These are phyloP conservation scores for Sclerotinia sclerotiorum DNA, from an alignment of 2,329 filamentous ascomycete species.

Conservation along the genomic window DNA sequence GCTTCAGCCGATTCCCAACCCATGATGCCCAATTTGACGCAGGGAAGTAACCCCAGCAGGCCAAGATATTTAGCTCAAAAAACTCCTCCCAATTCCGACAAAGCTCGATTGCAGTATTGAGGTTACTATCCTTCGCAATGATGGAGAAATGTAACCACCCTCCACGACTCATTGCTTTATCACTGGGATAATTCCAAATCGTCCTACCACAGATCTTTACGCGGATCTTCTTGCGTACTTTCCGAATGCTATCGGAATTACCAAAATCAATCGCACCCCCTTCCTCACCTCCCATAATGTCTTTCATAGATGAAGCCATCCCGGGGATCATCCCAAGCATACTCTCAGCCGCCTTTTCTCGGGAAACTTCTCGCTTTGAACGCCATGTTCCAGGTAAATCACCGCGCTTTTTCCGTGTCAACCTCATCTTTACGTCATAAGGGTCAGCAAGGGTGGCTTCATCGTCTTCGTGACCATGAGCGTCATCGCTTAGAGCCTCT, in stretches of 20 bases:
- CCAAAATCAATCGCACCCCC: constrained; percentile 40
- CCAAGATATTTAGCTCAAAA: constrained; percentile 49
- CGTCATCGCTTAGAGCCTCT: constrained; percentile 30
- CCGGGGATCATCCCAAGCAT: constrained; percentile 23
- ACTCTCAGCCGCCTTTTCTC: constrained; percentile 29
- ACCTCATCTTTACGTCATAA: constrained; percentile 13
- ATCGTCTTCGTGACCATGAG: background rate
- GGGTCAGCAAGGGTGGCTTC: constrained; percentile 18
- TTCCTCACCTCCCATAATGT: constrained; percentile 25
- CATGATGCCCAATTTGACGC: constrained; percentile 48
- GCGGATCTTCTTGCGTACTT: constrained; percentile 42
- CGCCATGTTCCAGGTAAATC: constrained; percentile 36
- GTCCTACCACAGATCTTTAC: constrained; percentile 49
- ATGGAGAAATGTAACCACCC: constrained; percentile 54
- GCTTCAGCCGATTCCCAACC: constrained; percentile 43
- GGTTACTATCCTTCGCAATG: constrained; percentile 49
- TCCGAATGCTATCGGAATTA: constrained; percentile 40
- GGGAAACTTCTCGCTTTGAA: constrained; percentile 32
- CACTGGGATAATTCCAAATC: constrained; percentile 53
- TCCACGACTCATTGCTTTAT: constrained; percentile 48
- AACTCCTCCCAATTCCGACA: constrained; percentile 54
- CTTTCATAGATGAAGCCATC: constrained; percentile 37
- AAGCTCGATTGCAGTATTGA: constrained; percentile 48
- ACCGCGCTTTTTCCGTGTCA: constrained; percentile 12
- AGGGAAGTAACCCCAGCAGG: constrained; percentile 49